These are phyloP conservation scores for Stachybotrys elegans DNA, from an alignment of 2,329 filamentous ascomycete species.

Conservation along the genomic window DNA sequence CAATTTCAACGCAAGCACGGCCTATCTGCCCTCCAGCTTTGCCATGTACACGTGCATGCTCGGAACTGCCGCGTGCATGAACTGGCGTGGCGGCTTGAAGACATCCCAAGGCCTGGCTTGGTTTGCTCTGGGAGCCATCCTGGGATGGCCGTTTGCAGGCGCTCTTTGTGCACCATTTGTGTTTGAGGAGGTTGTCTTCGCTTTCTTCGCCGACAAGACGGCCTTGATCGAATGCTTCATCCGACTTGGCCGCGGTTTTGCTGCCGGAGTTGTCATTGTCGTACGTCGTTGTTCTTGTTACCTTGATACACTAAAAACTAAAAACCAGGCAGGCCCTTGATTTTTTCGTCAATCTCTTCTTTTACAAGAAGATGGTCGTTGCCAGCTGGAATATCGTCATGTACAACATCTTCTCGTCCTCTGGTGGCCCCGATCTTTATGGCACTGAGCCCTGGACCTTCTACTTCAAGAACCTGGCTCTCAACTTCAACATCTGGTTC, in stretches of 20 bases:
- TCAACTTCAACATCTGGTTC: conserved; percentile 98
- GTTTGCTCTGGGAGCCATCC: conserved; percentile 78
- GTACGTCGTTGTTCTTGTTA: too few relatives aligned
- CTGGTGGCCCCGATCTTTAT: conserved; percentile 84
- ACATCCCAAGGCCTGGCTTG: conserved; percentile 83
- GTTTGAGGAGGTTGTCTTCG: conserved; percentile 65
- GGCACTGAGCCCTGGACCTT: conserved; percentile 97
- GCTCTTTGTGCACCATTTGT: conserved; percentile 79
- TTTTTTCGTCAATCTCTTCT: conserved; percentile 69
- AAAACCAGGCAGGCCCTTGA: conserved; percentile 67
- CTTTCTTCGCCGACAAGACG: conserved; percentile 49
- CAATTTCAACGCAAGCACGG: conserved; percentile 85
- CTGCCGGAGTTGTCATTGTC: conserved; percentile 63
- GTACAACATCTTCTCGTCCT: conserved; percentile 87
- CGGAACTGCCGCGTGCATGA: conserved; percentile 83
- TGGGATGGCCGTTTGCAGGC: conserved; percentile 93
- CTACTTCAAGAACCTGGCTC: conserved; percentile 81
- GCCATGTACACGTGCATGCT: conserved; percentile 93
- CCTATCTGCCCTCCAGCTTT: conserved; percentile 90
- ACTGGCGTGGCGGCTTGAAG: conserved; percentile 74
- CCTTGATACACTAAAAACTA: too few relatives aligned
- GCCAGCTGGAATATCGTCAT: conserved; percentile 90
- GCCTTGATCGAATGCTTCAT: conserved; percentile 54
- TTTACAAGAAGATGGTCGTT: conserved; percentile 73
- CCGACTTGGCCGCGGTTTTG: conserved; percentile 61